Base-by-base conservation (phyloP, 202 grass and related monocot genomes). In the Schoenoplectus tabernaemontani region DNA sequence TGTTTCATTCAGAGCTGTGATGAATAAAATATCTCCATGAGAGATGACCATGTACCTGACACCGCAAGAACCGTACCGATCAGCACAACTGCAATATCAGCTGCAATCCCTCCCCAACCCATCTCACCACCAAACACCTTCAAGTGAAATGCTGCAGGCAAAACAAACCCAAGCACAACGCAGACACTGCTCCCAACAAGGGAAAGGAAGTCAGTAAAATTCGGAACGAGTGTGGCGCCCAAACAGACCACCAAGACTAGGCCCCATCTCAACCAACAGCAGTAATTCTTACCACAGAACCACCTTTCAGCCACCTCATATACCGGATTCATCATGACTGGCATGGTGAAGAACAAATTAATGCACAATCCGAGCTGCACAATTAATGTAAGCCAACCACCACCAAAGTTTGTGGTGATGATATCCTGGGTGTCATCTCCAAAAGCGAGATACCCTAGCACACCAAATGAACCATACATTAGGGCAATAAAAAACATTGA, bases 261-360 rank as follows among this genome's bases (percentile, higher is more conserved):
- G 7, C 67, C 26, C 86, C 94, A 97, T 26, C 94, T 86, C 65
- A 97, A 87, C 95, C 87, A 97, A 84, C 85, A 90, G 58, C 86
- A 86, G 86, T 92, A 97, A 9, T 83, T 85, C 61, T 86, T 97
- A 41, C 87, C 78, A 76, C 59, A 80, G 81, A 92, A 79, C 81
- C 91, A 89, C 13, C 95, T 86, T 87, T 97, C 95, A 36, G 89
- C 87, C 48, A 97, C 89, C 91, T 97, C 95, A 77, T 87, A 97
- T 1, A 94, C 91, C 0, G 95, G 91, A 78, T 97, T 89, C 95
- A 97, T 97, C 91, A 92, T 92, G 10, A 97, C 86, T 15, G 95
- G 91, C 84, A 97, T 86, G 82, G 91, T 92, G 87, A 97, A 97
- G 87, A 94, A 97, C 78, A 97, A 90, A 88, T 97, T 97, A 83